These are phyloP conservation scores for Exserohilum turcica DNA, from an alignment of 2,329 filamentous ascomycete species.

Conservation along the genomic window DNA sequence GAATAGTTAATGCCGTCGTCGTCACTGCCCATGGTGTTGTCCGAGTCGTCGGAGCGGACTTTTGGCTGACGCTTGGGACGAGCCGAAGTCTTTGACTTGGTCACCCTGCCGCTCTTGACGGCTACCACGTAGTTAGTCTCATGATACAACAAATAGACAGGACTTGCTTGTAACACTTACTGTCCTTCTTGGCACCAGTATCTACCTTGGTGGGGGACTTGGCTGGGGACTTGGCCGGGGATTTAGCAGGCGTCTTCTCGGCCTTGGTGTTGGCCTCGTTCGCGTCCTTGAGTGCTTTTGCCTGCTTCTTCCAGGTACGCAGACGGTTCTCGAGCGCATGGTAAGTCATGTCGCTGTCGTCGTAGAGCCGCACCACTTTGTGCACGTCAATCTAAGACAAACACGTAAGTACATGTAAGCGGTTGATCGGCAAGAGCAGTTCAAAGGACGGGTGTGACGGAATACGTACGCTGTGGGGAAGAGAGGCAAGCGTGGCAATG, in stretches of 20 bases:
- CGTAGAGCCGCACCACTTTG: conserved; percentile 53
- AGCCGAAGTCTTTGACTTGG: background rate
- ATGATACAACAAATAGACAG: background rate
- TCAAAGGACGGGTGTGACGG: background rate
- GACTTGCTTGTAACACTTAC: background rate
- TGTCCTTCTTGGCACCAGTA: background rate
- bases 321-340: conserved; percentile 56
- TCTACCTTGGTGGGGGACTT: conserved; percentile 4
- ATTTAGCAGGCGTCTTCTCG: conserved; percentile 2
- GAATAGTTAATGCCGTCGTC: background rate
- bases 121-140: background rate
- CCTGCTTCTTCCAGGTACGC: conserved; percentile 52
- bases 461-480: conserved; percentile 39
- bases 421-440: background rate
- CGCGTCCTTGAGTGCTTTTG: conserved; percentile 39
- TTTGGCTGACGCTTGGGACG: background rate
- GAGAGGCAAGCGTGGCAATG: conserved; percentile 47
- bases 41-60: too few species aligned
- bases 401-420: conserved; percentile 7
- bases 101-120: background rate
- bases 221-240: conserved; percentile 4
- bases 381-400: conserved; percentile 51
- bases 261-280: conserved; percentile 7
- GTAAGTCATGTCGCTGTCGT: conserved; percentile 53
- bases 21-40: background rate